Base-by-base conservation (phyloP, 1,139 yeast genomes). In the Blastobotrys illinoisensis region DNA sequence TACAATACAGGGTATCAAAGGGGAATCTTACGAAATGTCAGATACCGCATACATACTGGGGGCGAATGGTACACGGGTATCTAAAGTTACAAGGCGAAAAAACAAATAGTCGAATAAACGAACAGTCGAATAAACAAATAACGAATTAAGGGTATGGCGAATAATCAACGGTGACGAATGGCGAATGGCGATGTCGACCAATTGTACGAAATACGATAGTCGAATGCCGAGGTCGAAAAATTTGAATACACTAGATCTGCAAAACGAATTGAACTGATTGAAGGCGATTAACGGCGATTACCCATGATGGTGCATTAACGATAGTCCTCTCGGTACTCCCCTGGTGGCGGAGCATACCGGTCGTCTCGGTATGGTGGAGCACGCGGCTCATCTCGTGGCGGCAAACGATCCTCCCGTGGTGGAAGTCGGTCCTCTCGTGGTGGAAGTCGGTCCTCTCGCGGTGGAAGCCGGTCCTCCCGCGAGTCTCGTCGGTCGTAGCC, bases 391-490 rank as follows among this genome's bases (percentile, higher is more conserved):
- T 54, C 57, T 32, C 56, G 48, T n/a, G 57, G 56, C 26, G 54
- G 54, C 5, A 47, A 53, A 16, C 52, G 57, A 46, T 62, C 64
- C 23, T 21, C 23, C 6, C 23, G 23, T 21, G 23, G 23, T 21
- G 23, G 23, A 4, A 21, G 6, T 36, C 67, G 58, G 55, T 54
- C 56, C 44, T 62, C 63, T 32, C 64, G 60, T 40, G 64, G 62
- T 9, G 64, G 65, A 3, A 54, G 54, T 44, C 62, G 56, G 46
- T 60, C 64, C 20, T 58, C 66, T 48, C 64, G 60, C 56, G 57
- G 56, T 50, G 58, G 54, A 5, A 26, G 11, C 13, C 32, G 32
- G 11, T 26, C 32, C 32, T 26, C 32, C 9, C 32, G 32, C 51
- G 50, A 50, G 60, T 50, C 45, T 23, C 62, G 54, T 47, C 60